phyloP scores from a whole-genome alignment of 2,329 filamentous ascomycete species.

The Pseudogymnoascus sp. region DNA sequence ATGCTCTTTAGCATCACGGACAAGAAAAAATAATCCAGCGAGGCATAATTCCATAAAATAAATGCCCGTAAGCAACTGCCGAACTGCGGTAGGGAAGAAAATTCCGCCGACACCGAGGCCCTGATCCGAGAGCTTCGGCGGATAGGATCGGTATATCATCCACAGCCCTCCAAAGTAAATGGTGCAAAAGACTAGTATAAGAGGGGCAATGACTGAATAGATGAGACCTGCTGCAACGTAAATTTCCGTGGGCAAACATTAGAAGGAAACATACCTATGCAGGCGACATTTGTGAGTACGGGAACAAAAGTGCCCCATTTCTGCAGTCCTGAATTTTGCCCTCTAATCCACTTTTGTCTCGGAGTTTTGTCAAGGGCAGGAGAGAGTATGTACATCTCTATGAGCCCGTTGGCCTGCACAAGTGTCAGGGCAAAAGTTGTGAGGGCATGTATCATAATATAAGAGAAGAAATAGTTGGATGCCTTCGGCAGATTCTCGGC shows the following conservation, averaged over 20 bases:
- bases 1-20: not conserved
- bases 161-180: slow-evolving; percentile 18
- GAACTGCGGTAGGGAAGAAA: slow-evolving; percentile 1
- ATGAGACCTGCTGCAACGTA: slow-evolving; percentile 18
- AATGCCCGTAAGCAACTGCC: slow-evolving; percentile 10
- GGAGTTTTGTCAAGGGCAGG: slow-evolving; percentile 13
- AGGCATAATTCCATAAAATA: slow-evolving; percentile 13
- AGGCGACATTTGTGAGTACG: slow-evolving; percentile 17
- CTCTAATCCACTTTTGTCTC: slow-evolving; percentile 13
- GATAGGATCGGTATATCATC: slow-evolving; percentile 14
- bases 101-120: not conserved
- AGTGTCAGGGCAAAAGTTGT: slow-evolving; percentile 14
- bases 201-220: slow-evolving; percentile 19
- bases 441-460: slow-evolving; percentile 18
- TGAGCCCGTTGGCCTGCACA: slow-evolving; percentile 13
- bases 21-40: slow-evolving; percentile 10
- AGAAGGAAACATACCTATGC: slow-evolving; percentile 20
- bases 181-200: slow-evolving; percentile 16
- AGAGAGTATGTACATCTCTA: slow-evolving; percentile 16
- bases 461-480: slow-evolving; percentile 23
- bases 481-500: slow-evolving; percentile 18
- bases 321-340: not conserved
- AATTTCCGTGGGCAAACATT: no score
- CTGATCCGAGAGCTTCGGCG: not conserved
- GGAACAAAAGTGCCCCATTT: slow-evolving; percentile 16